phyloP scores from a whole-genome alignment of 116 monocot species.

The Phalaenopsis hybrid region DNA sequence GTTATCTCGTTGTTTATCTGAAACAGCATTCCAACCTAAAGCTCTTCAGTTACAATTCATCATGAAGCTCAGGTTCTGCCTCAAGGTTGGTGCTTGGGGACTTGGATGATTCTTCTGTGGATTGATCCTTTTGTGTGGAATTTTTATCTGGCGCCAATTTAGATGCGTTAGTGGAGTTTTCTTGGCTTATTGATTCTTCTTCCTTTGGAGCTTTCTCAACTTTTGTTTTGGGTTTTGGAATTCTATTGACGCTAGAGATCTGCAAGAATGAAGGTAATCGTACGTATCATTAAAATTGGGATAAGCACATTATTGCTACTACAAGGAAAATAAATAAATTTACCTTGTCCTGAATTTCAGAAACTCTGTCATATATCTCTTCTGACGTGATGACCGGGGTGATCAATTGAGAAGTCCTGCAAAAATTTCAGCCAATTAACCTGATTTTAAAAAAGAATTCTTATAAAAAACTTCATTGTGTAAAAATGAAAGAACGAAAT shows the following conservation, averaged over 20 bases:
- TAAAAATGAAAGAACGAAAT: not conserved
- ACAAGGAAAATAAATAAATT: not conserved
- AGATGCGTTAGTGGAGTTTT: constrained; percentile 18
- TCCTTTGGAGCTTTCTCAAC: constrained; percentile 63
- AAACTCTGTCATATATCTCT: constrained; percentile 62
- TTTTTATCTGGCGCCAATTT: constrained; percentile 13
- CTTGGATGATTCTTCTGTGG: constrained; percentile 17
- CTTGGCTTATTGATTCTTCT: constrained; percentile 27
- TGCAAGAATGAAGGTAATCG: constrained; percentile 14
- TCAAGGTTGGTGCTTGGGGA: not conserved
- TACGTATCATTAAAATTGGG: not conserved
- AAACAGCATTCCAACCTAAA: not conserved
- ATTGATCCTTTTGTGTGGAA: constrained; percentile 21
- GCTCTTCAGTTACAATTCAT: constrained; percentile 45
- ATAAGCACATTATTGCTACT: not conserved
- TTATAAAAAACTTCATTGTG: not conserved
- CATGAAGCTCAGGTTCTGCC: constrained; percentile 38
- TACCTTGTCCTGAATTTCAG: constrained; percentile 74
- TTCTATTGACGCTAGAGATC: constrained; percentile 77
- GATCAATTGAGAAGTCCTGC: constrained; percentile 44
- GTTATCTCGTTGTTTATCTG: not conserved
- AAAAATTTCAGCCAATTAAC: not conserved
- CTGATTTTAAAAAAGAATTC: constrained; percentile 4
- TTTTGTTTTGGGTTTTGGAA: constrained; percentile 90
- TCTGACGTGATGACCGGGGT: constrained; percentile 64